Conservation (phyloP, 2,329 filamentous ascomycete genomes). For the Colletotrichum spaethianum region DNA sequence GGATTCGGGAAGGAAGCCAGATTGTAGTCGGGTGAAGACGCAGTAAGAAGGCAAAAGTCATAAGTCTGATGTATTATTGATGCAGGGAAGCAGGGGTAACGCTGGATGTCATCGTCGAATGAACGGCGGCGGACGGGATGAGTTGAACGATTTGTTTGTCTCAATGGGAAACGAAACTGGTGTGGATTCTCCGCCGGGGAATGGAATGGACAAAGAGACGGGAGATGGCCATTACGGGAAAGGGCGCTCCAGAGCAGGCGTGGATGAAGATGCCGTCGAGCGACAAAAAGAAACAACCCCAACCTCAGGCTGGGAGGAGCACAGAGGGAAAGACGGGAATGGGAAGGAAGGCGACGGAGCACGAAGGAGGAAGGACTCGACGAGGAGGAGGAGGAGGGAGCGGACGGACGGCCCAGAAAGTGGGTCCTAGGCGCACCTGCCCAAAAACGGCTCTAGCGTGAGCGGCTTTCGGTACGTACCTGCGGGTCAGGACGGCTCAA, state of each 20-base stretch:
- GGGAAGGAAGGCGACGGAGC: neutral
- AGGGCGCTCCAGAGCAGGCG: neutral
- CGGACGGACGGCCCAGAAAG: constrained; percentile 8
- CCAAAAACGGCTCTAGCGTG: constrained; percentile 19
- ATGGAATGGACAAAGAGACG: neutral
- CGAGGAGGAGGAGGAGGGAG: neutral
- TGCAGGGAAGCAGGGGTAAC: constrained; percentile 17
- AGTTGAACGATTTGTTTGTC: constrained; percentile 7
- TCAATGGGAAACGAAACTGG: constrained; percentile 4
- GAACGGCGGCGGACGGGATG: neutral
- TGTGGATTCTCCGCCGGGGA: neutral
- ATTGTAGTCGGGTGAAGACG: neutral
- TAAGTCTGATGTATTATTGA: constrained; percentile 6
- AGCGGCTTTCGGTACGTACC: constrained; percentile 14
- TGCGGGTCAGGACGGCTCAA: constrained; percentile 23
- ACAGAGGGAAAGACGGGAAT: neutral
- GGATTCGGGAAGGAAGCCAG: constrained; percentile 3
- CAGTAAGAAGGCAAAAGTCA: constrained; percentile 35
- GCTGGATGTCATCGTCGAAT: constrained; percentile 24
- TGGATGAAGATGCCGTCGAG: constrained; percentile 1
- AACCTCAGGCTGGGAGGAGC: neutral
- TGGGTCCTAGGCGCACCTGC: constrained; percentile 7
- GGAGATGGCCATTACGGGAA: constrained; percentile 1
- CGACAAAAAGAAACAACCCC: neutral
- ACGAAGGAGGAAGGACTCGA: neutral